Percentiles rank a stretch among this genome's conserved stretches.
phyloP scores from a whole-genome alignment of 1,284 basidiomycete species.

The Chalciporus piperatoides region DNA sequence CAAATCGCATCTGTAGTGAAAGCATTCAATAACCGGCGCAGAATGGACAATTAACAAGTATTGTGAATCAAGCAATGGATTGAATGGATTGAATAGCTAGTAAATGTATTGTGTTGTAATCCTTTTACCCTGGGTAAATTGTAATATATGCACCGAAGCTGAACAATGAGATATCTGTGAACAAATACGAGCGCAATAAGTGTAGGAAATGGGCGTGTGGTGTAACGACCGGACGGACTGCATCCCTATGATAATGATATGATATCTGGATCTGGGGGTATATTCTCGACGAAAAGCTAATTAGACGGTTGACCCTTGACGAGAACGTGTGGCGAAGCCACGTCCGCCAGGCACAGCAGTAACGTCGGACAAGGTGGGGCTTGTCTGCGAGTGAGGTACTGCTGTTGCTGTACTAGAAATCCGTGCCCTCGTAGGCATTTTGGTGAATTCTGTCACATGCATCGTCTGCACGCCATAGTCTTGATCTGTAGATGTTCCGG shows the following conservation, averaged over 20 bases:
- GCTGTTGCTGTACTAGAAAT: conserved; percentile 47
- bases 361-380: conserved; percentile 39
- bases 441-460: conserved; percentile 33
- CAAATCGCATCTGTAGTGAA: conserved; percentile 73
- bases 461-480: conserved; percentile 22
- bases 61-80: conserved; percentile 9
- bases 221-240: conserved; percentile 14
- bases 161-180: conserved; percentile 18
- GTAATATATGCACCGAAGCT: conserved; percentile 29
- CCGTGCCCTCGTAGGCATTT: conserved; percentile 38
- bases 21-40: conserved; percentile 63
- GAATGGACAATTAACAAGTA: conserved; percentile 54
- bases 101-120: conserved; percentile 23
- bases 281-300: conserved; percentile 20
- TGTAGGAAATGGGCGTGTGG: conserved; percentile 22
- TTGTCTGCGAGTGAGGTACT: conserved; percentile 28
- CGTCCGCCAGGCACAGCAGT: conserved; percentile 33
- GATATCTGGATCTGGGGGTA: conserved; percentile 27
- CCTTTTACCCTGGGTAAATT: conserved; percentile 20
- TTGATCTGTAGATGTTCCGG: conserved; percentile 33
- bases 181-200: conserved; percentile 28
- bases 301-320: conserved; percentile 16
- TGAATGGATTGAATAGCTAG: conserved; percentile 16
- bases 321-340: conserved; percentile 20
- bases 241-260: conserved; percentile 23